Percentiles rank a stretch among this genome's conserved stretches.
Evolutionary conservation across 441 rosid genomes (phyloP).

Genomic region (Manihot esculenta): DNA sequence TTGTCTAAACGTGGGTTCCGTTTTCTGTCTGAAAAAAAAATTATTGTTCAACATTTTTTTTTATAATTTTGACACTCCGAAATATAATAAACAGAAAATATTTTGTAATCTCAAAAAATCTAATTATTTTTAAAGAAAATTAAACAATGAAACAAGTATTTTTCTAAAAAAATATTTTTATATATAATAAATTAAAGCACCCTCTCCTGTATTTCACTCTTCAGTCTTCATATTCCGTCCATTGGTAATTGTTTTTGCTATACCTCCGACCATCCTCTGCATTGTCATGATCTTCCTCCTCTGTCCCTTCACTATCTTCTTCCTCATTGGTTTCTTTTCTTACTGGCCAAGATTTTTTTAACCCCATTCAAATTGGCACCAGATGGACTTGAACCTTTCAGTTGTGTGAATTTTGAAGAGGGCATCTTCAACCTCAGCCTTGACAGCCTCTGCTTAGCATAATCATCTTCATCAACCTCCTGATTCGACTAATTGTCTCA

Average conservation of each 20-base stretch:
- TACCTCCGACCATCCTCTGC: slow-evolving; percentile 79
- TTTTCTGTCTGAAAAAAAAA: no score
- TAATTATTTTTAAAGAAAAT: no score
- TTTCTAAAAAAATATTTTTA: background rate
- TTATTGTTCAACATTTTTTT: no score
- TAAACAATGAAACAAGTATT: no score
- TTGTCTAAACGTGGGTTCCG: no score
- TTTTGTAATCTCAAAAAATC: no score
- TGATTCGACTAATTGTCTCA: background rate
- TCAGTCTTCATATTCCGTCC: slow-evolving; percentile 89
- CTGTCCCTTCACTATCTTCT: slow-evolving; percentile 88
- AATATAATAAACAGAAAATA: no score
- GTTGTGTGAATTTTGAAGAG: slow-evolving; percentile 46
- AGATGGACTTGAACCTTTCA: slow-evolving; percentile 59
- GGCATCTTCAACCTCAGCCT: slow-evolving; percentile 65
- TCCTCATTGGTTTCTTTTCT: slow-evolving; percentile 61
- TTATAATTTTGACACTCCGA: no score
- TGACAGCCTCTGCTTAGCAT: slow-evolving; percentile 42
- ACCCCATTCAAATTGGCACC: slow-evolving; percentile 41
- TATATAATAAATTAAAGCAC: no score
- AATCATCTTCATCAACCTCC: slow-evolving; percentile 36
- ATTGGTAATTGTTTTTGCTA: slow-evolving; percentile 89
- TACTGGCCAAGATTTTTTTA: slow-evolving; percentile 58
- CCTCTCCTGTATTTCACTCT: background rate
- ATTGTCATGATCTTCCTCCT: slow-evolving; percentile 70